Evolutionary conservation across 1,284 basidiomycete genomes (phyloP).

Genomic region (Microbotryum scabiosae): DNA sequence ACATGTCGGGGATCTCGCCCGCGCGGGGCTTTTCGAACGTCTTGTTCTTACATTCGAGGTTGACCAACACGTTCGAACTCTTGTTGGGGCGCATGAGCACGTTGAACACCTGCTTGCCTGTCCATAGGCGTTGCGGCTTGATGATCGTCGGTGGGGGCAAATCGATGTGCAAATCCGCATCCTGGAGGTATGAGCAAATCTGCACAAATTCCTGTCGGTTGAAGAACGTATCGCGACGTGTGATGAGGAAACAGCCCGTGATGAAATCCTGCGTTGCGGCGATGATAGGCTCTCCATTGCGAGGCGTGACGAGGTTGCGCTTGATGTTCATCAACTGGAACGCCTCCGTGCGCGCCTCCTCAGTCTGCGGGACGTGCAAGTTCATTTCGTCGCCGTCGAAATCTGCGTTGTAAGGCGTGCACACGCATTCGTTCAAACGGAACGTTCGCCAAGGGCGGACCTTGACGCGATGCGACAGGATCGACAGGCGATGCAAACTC

Average conservation of each 20-base stretch:
- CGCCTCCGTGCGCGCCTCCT: slow-evolving; percentile 96
- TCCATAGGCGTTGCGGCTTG: slow-evolving; percentile 92
- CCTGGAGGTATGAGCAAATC: slow-evolving; percentile 88
- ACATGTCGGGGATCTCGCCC: slow-evolving; percentile 49
- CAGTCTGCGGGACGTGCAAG: slow-evolving; percentile 96
- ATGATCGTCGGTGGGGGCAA: slow-evolving; percentile 89
- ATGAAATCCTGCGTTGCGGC: slow-evolving; percentile 98
- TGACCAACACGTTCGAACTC: slow-evolving; percentile 72
- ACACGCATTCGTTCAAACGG: slow-evolving; percentile 97
- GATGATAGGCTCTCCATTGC: slow-evolving; percentile 97
- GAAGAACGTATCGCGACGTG: slow-evolving; percentile 85
- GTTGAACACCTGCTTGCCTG: slow-evolving; percentile 96
- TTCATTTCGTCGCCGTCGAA: slow-evolving; percentile 99
- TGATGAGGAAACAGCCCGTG: slow-evolving; percentile 92
- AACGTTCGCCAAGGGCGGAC: slow-evolving; percentile 97
- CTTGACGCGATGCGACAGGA: slow-evolving; percentile 97
- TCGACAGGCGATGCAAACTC: slow-evolving; percentile 94
- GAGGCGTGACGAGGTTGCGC: slow-evolving; percentile 91
- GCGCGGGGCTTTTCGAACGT: slow-evolving; percentile 70
- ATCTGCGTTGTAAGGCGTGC: slow-evolving; percentile 98
- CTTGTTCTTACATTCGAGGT: slow-evolving; percentile 93
- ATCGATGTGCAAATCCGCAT: slow-evolving; percentile 86
- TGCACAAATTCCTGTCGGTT: slow-evolving; percentile 93
- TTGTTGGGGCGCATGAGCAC: slow-evolving; percentile 93
- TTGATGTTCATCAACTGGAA: slow-evolving; percentile 97